A percentile compares a stretch with the other conserved stretches of the same genome.
Evolutionary conservation across 129 eudicot genomes (phyloP).

Genomic region (Dittrichia graveolens): DNA sequence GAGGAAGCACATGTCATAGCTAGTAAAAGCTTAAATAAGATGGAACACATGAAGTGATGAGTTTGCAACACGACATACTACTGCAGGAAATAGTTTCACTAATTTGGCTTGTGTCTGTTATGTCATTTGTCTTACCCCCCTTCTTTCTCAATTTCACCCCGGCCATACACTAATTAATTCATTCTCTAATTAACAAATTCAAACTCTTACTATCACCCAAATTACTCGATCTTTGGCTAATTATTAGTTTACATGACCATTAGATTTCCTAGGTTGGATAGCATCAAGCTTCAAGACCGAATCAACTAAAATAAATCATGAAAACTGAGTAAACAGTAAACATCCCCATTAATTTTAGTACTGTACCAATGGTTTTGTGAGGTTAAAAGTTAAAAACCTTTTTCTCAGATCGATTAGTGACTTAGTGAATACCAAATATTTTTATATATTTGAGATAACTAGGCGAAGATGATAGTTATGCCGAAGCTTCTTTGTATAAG

Average conservation of each 20-base stretch:
- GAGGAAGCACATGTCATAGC: constrained; percentile 41
- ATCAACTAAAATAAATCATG: too few relatives aligned
- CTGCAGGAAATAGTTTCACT: constrained; percentile 43
- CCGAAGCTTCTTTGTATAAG: too few relatives aligned
- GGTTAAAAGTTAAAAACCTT: too few relatives aligned
- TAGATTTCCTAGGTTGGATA: constrained; percentile 20
- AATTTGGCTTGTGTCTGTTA: constrained; percentile 41
- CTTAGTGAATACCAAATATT: too few relatives aligned
- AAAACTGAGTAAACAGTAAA: too few relatives aligned
- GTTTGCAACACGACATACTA: constrained; percentile 37
- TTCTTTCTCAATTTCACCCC: constrained; percentile 31
- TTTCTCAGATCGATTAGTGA: too few relatives aligned
- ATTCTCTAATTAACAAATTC: not conserved
- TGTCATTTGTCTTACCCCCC: constrained; percentile 37
- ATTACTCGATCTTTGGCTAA: too few relatives aligned
- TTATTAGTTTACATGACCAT: not conserved
- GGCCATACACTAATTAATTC: not conserved
- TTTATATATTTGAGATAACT: too few relatives aligned
- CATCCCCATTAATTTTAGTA: too few relatives aligned
- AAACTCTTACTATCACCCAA: too few relatives aligned
- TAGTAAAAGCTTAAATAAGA: constrained; percentile 48
- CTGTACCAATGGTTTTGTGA: too few relatives aligned
- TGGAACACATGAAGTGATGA: constrained; percentile 45
- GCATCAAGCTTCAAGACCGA: constrained; percentile 9
- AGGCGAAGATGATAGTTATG: too few relatives aligned